Base-by-base conservation (phyloP, 352 stramenopile genomes). In the Phytophthora sojae region DNA sequence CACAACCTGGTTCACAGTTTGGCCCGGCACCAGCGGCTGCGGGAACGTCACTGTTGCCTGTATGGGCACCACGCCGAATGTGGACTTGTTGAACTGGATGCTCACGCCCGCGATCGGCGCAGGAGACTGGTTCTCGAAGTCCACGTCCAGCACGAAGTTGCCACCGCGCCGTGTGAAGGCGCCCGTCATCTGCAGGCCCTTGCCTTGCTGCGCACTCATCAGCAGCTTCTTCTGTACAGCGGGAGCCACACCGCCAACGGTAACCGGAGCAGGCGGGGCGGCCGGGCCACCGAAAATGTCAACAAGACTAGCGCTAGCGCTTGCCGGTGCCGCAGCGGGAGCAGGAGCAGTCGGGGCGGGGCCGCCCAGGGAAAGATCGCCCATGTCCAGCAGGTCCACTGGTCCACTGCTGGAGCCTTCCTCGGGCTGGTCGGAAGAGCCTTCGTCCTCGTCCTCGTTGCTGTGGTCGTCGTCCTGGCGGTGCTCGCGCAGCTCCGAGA, bases 71-170 rank as follows among this genome's bases (percentile, higher is more conserved):
- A 99, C 86, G 39, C 97, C 96, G 77, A 99, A 99, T 30, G 95
- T 97, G 75, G 97, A 99, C 85, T 99, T 99, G 87, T 99, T 99
- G 35, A 99, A 84, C 77, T 99, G 97, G 62, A 99, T 96, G 35
- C 96, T 97, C 30, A 99, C 79, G 9, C 87, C 84, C 1, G 74
- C 64, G 63, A 99, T 93, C 62, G 94, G 86, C 25, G 97, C 80
- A 25, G 92, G 73, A 21, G 89, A 92, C 67, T 96, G 94, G 77
- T 98, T 98, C 73, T 98, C 83, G 47, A 83, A 88, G 57, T 94
- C 84, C 17, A 94, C 74, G 23, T 96, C 89, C 45, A 96, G 62
- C 56, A 91, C 72, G 44, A 96, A 96, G 29, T 76, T 82, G 52
- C 77, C 77, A 50, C 73, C 84, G 56, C 78, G 82, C 23, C 89